Evolutionary conservation across 1,284 basidiomycete genomes (phyloP), one percentile per base, ranked within the genome.

Genomic region (Marasmius sp.): DNA sequence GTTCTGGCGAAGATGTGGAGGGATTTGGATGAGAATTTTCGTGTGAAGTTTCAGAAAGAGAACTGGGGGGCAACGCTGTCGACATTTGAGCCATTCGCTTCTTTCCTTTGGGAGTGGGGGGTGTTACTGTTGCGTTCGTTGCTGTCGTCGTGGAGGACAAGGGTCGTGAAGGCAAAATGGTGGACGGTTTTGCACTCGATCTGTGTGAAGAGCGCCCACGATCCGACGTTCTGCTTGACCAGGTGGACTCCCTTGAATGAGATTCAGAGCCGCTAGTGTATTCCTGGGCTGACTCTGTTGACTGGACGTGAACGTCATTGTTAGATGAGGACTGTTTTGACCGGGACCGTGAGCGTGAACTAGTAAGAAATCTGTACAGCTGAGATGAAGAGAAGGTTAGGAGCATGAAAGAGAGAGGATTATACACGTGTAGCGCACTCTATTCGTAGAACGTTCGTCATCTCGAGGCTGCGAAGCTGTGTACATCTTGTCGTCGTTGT

Each of bases 131-230:
- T 12, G 81, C 77, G 65, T 83, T 82, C 2, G 86, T 87, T 2
- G 82, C 80, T 16, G 83, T 83, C 0, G 86, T 88, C 0, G 83
- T 84, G 16, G 84, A 82, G 1, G 89, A 90, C 37, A 91, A 71
- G 4, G 88, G 88, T 7, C 88, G 81, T 18, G 83, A 86, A 54
- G 80, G 82, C 14, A 84, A 73, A 34, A 85, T 80, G 1, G 80
- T 74, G 33, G 76, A 65, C 0, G 85, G 83, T 68, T 83, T 86
- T 51, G 81, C 76, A 58, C 69, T 71, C 12, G 75, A 69, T 20
- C 41, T 68, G 67, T 57, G 63, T 70, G 63, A 58, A 36, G 61
- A 51, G 45, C 58, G 59, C 6, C 69, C 68, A 5, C 58, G 58
- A 47, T 47, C 14, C n/a, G 45, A 47, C 16, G 45, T 47, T 20